These are phyloP conservation scores for Boletus edulis DNA, from an alignment of 768 basidiomycete genomes.

Conservation along the genomic window DNA sequence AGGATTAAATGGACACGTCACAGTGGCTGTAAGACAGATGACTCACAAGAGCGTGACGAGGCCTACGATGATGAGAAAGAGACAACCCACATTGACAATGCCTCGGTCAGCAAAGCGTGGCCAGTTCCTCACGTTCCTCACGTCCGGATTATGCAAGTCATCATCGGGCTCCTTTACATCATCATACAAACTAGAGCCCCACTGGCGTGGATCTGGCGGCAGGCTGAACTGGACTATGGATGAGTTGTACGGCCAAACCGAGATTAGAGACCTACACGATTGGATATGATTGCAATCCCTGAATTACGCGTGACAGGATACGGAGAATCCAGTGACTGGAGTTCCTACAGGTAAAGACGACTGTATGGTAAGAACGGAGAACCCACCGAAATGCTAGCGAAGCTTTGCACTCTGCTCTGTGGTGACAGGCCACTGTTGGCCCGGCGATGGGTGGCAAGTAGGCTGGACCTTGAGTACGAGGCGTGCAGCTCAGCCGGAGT, in stretches of 20 bases:
- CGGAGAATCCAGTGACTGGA: conserved; percentile 28
- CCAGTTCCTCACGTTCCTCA: conserved; percentile 30
- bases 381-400: conserved; percentile 26
- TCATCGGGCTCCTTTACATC: conserved; percentile 66
- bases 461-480: conserved; percentile 10
- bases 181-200: conserved; percentile 60
- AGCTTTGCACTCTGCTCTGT: conserved; percentile 24
- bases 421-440: conserved; percentile 12
- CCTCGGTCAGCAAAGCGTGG: conserved; percentile 57
- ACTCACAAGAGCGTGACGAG: conserved; percentile 61
- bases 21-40: neutral
- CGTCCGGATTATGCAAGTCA: conserved; percentile 66
- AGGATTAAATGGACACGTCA: neutral
- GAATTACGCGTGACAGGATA: conserved; percentile 45
- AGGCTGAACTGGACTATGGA: conserved; percentile 52
- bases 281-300: conserved; percentile 35
- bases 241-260: neutral
- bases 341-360: neutral
- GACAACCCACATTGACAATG: conserved; percentile 69
- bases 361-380: neutral
- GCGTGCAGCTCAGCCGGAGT: neutral
- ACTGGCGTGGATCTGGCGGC: conserved; percentile 60
- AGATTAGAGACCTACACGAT: conserved; percentile 35
- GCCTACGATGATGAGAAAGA: conserved; percentile 49
- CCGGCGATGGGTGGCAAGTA: conserved; percentile 7